A percentile compares a stretch with the other conserved stretches of the same genome.
phyloP scores from a whole-genome alignment of 2,329 filamentous ascomycete species.

The Pseudofabraea citricarpa region DNA sequence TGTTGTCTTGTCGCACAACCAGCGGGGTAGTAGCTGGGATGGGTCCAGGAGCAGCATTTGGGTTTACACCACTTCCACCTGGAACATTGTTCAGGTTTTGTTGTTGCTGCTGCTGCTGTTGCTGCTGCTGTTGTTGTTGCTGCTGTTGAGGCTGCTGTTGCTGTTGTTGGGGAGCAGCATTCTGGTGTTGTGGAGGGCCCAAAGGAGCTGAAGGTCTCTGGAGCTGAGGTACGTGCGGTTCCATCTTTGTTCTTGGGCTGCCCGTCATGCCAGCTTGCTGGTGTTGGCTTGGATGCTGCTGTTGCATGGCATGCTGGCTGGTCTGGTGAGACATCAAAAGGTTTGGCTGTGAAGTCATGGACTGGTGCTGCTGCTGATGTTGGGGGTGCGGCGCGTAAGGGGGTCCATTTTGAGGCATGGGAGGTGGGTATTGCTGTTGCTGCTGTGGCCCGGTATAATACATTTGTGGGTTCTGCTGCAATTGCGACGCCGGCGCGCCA shows the following conservation, averaged over 20 bases:
- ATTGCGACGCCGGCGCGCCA: conserved; percentile 70
- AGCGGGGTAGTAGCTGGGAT: conserved; percentile 95
- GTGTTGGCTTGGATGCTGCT: conserved; percentile 50
- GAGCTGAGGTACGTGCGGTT: conserved; percentile 57
- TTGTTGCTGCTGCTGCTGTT: too few species aligned
- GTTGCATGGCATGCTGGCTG: conserved; percentile 48
- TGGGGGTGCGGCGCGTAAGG: conserved; percentile 57
- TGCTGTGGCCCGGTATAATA: conserved; percentile 56
- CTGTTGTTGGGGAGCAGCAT: conserved; percentile 40
- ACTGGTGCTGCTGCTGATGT: conserved; percentile 45
- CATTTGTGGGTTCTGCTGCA: conserved; percentile 76
- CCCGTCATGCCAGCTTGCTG: conserved; percentile 54
- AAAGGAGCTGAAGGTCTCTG: conserved; percentile 51
- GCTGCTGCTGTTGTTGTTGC: too few species aligned
- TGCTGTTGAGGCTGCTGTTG: too few species aligned
- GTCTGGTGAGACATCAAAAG: conserved; percentile 63
- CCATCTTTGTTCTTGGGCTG: conserved; percentile 60
- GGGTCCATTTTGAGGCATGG: conserved; percentile 58
- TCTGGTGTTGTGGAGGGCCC: conserved; percentile 35
- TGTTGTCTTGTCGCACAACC: conserved; percentile 90
- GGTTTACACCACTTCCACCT: conserved; percentile 61
- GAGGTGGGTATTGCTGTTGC: conserved; percentile 56
- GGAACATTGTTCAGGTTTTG: conserved; percentile 37
- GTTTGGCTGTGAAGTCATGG: conserved; percentile 59
- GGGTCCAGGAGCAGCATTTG: conserved; percentile 88